Evolutionary conservation across 345 rosid genomes (phyloP).

Genomic region (Hypericum perforatum): DNA sequence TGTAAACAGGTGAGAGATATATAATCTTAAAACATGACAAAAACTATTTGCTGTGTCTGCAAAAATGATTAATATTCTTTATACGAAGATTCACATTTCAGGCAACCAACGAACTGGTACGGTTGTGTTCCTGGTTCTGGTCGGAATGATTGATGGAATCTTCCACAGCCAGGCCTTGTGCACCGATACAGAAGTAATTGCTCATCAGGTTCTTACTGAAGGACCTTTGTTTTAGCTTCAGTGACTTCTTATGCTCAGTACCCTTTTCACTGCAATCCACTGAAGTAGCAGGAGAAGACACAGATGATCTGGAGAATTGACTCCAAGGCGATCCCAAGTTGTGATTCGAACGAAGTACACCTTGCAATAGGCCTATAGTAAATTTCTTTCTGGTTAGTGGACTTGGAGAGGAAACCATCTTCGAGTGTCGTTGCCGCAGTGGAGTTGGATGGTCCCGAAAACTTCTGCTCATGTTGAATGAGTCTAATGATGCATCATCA

Average conservation of each 20-base stretch:
- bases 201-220: slow-evolving; percentile 46
- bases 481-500: slow-evolving; percentile 19
- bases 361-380: slow-evolving; percentile 54
- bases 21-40: neutral
- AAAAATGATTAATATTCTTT: neutral
- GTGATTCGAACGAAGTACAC: slow-evolving; percentile 50
- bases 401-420: slow-evolving; percentile 44
- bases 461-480: slow-evolving; percentile 15
- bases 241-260: slow-evolving; percentile 8
- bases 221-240: slow-evolving; percentile 31
- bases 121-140: slow-evolving; percentile 25
- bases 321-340: slow-evolving; percentile 30
- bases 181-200: slow-evolving; percentile 58
- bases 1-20: neutral
- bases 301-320: slow-evolving; percentile 27
- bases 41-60: neutral
- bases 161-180: slow-evolving; percentile 45
- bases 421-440: slow-evolving; percentile 51
- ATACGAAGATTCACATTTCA: slow-evolving; percentile 9
- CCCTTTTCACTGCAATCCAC: slow-evolving; percentile 17
- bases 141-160: slow-evolving; percentile 20
- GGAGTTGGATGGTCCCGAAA: slow-evolving; percentile 38
- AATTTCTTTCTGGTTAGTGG: slow-evolving; percentile 53
- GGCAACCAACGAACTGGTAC: slow-evolving; percentile 35
- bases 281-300: slow-evolving; percentile 27